These are phyloP conservation scores for Aspergillus heteromorphus DNA, from an alignment of 495 filamentous ascomycete species.

Conservation along the genomic window DNA sequence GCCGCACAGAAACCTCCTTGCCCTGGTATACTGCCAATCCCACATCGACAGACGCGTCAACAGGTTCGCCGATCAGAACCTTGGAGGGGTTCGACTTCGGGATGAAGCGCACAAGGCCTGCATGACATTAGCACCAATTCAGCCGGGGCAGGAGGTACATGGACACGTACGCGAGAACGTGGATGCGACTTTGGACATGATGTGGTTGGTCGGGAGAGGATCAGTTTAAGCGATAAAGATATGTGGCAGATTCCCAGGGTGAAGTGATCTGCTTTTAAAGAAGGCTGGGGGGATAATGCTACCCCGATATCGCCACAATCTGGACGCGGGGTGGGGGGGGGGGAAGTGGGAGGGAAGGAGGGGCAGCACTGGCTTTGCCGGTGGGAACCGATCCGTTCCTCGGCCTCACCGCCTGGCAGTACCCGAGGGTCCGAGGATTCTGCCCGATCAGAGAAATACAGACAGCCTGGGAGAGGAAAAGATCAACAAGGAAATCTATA, in stretches of 20 bases:
- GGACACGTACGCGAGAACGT: constrained; percentile 37
- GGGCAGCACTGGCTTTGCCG: neutral
- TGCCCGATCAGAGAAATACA: too few relatives aligned
- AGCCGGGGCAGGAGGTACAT: neutral
- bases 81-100: constrained; percentile 47
- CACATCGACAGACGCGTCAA: constrained; percentile 47
- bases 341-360: neutral
- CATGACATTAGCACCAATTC: constrained; percentile 5
- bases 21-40: constrained; percentile 50
- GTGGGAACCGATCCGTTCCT: neutral
- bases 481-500: too few relatives aligned
- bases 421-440: too few relatives aligned
- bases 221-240: constrained; percentile 1
- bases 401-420: too few relatives aligned
- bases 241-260: neutral
- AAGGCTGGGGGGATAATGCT: constrained; percentile 18
- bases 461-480: too few relatives aligned
- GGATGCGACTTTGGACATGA: constrained; percentile 40
- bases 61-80: constrained; percentile 53
- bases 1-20: constrained; percentile 47
- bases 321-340: neutral
- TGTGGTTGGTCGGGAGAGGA: neutral
- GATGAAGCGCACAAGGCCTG: constrained; percentile 57
- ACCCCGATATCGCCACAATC: constrained; percentile 14
- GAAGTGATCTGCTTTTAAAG: neutral